Evolutionary conservation across 176 grass and related monocot genomes (phyloP).

Genomic region (Triticum timopheevii): DNA sequence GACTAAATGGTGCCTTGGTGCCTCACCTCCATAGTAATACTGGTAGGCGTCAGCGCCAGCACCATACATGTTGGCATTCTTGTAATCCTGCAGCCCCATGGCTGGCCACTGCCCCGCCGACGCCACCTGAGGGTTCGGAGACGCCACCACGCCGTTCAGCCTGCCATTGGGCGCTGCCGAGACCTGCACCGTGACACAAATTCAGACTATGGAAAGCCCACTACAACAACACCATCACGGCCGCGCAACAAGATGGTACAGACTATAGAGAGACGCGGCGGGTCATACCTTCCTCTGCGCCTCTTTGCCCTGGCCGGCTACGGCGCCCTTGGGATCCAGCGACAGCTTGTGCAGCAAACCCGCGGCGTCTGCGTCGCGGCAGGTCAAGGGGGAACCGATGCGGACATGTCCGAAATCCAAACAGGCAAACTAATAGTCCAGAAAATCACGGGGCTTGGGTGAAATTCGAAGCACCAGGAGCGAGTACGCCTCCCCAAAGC

Average conservation of each 20-base stretch:
- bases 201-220: neutral
- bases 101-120: constrained; percentile 36
- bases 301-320: constrained; percentile 35
- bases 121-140: constrained; percentile 5
- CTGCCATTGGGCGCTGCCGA: constrained; percentile 6
- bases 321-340: constrained; percentile 44
- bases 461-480: neutral
- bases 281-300: constrained; percentile 43
- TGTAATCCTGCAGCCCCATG: constrained; percentile 44
- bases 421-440: neutral
- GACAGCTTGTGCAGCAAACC: constrained; percentile 66
- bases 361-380: constrained; percentile 36
- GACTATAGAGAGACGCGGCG: neutral
- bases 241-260: neutral
- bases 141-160: constrained; percentile 21
- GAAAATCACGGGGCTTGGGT: neutral
- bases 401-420: neutral
- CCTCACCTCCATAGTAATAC: constrained; percentile 67
- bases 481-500: neutral
- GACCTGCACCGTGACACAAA: constrained; percentile 18
- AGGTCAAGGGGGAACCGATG: constrained; percentile 45
- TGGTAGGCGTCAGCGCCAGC: constrained; percentile 52
- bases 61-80: constrained; percentile 43
- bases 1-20: neutral
- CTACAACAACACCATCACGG: neutral